Conservation (phyloP, 2,329 filamentous ascomycete species). For the Setomelanomma holmii region DNA sequence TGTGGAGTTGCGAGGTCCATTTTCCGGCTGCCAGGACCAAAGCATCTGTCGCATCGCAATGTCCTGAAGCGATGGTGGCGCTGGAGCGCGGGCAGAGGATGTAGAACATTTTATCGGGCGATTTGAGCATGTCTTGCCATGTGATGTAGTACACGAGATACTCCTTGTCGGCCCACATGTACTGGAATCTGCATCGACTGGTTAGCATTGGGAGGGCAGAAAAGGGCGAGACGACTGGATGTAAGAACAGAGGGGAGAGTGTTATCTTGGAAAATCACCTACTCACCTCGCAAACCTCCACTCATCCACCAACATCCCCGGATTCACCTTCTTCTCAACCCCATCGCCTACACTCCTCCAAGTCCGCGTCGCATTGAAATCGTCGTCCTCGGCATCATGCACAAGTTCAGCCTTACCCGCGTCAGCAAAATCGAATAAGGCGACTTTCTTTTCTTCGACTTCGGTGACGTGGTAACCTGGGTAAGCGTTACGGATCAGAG, state of each 20-base stretch:
- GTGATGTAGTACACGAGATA: slow-evolving; percentile 39
- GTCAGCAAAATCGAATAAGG: slow-evolving; percentile 33
- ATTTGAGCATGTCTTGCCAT: slow-evolving; percentile 35
- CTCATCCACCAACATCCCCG: slow-evolving; percentile 26
- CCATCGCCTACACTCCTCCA: slow-evolving; percentile 35
- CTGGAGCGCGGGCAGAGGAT: slow-evolving; percentile 24
- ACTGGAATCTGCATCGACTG: slow-evolving; percentile 30
- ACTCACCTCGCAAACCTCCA: slow-evolving; percentile 32
- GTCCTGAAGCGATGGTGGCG: slow-evolving; percentile 17
- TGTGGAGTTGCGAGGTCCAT: slow-evolving; percentile 64
- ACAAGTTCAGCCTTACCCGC: slow-evolving; percentile 23
- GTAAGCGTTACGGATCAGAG: slow-evolving; percentile 27
- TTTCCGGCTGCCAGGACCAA: slow-evolving; percentile 62
- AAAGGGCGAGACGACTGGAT: background rate
- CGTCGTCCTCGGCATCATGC: slow-evolving; percentile 25
- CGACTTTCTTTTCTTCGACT: slow-evolving; percentile 13
- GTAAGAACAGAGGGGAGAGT: too few relatives aligned
- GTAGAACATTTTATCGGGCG: slow-evolving; percentile 27
- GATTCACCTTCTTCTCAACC: slow-evolving; percentile 29
- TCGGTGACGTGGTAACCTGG: slow-evolving; percentile 35
- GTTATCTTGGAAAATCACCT: too few relatives aligned
- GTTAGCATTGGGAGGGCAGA: background rate
- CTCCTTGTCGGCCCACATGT: slow-evolving; percentile 35
- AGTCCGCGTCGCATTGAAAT: slow-evolving; percentile 20
- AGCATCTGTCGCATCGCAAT: slow-evolving; percentile 49